Evolutionary conservation across 176 grass and related monocot species (phyloP), one percentile per base, ranked within the genome.

Genomic region (Chloris gayana): DNA sequence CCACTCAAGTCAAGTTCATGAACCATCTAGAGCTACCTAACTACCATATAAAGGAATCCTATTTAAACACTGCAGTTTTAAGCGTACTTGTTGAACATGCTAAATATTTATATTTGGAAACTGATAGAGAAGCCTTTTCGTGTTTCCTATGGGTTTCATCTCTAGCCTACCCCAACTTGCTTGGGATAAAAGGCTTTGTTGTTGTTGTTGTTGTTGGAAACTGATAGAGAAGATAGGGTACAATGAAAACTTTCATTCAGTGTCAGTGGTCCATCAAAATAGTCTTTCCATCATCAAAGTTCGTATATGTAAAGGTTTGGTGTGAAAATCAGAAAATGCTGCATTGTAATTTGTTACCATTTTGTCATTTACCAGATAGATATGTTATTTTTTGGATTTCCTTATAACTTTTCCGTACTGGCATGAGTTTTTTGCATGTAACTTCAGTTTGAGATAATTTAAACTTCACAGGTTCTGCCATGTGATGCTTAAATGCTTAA

Each of bases 61-160:
- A 70, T 72, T 77, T 72, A 58, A 58, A 57, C 71, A 73, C 41
- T 71, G 57, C 37, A 57, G 45, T 46, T 57, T 77, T 78, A 81
- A 49, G 27, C 46, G 59, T 89, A 42, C 34, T 9, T 64, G 42
- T 27, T 18, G 44, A 70, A 70, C 18, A 81, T 60, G 14, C 29
- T 51, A 49, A 73, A 25, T 35, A 0, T 38, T 71, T 64, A 65
- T 64, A 62, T 86, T 47, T 30, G 31, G 22, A 57, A 47, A 66
- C 15, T 57, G n/a, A n/a, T n/a, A n/a, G n/a, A n/a, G n/a, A n/a
- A n/a, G n/a, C n/a, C n/a, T n/a, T n/a, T n/a, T n/a, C n/a, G n/a
- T n/a, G n/a, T n/a, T n/a, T n/a, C n/a, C n/a, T n/a, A n/a, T n/a
- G n/a, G n/a, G n/a, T n/a, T n/a, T n/a, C n/a, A n/a, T n/a, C n/a